Percentiles rank a stretch among this genome's conserved stretches.
phyloP scores from a whole-genome alignment of 163 green algal species.

The Coccomyxa subellipsoidea region DNA sequence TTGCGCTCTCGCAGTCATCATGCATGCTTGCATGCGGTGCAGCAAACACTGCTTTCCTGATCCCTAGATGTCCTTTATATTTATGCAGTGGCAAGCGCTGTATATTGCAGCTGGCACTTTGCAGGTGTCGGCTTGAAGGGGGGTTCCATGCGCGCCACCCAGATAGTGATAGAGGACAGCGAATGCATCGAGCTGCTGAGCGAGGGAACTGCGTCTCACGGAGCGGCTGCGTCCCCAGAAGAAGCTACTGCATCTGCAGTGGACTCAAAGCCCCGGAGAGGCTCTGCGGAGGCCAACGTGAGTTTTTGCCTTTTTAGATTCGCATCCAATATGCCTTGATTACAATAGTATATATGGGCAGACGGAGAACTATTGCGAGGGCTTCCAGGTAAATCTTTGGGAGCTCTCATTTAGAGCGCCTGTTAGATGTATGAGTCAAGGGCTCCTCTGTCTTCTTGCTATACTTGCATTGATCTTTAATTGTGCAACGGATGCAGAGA shows the following conservation, averaged over 20 bases:
- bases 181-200: not conserved
- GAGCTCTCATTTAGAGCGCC: too few species aligned
- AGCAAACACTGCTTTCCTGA: too few species aligned
- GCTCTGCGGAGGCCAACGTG: not conserved
- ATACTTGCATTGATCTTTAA: too few species aligned
- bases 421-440: too few species aligned
- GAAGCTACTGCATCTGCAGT: not conserved
- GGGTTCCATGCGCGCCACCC: not conserved
- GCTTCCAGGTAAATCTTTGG: too few species aligned
- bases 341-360: too few species aligned
- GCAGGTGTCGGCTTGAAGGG: not conserved
- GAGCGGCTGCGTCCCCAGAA: not conserved
- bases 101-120: not conserved
- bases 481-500: too few species aligned
- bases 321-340: not conserved
- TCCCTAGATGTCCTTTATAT: too few species aligned
- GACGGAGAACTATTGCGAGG: too few species aligned
- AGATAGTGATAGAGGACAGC: not conserved
- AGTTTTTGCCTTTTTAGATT: not conserved
- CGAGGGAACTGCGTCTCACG: not conserved
- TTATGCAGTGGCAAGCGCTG: not conserved
- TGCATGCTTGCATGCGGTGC: too few species aligned
- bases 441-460: too few species aligned
- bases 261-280: not conserved
- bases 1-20: too few species aligned